A percentile compares a stretch with the other conserved stretches of the same genome.
phyloP scores from a whole-genome alignment of 768 basidiomycete species.

The Podaxis rugospora region DNA sequence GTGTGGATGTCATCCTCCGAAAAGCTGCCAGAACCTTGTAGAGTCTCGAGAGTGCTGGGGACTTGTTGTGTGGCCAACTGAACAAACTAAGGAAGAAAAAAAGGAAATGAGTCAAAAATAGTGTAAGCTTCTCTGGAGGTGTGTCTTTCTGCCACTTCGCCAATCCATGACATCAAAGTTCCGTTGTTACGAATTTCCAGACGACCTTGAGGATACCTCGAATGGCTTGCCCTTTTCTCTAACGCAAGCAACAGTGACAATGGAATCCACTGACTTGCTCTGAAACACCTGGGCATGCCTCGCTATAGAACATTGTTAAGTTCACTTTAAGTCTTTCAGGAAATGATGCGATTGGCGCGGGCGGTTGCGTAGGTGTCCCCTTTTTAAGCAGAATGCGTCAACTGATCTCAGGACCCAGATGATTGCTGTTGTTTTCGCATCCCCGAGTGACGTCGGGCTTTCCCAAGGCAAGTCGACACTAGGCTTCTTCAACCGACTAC shows the following conservation, averaged over 20 bases:
- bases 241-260: slow-evolving; percentile 44
- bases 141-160: too few species aligned
- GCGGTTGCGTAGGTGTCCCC: slow-evolving; percentile 40
- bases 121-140: too few species aligned
- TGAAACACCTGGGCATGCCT: slow-evolving; percentile 56
- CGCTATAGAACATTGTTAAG: slow-evolving; percentile 24
- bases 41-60: too few species aligned
- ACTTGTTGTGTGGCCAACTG: too few species aligned
- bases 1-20: too few species aligned
- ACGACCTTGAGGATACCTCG: too few species aligned
- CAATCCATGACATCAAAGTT: too few species aligned
- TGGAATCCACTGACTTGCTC: slow-evolving; percentile 55
- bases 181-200: too few species aligned
- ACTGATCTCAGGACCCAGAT: slow-evolving; percentile 27
- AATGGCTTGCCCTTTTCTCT: slow-evolving; percentile 41
- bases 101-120: too few species aligned
- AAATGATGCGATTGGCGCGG: slow-evolving; percentile 26
- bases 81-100: too few species aligned
- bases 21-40: too few species aligned
- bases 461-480: slow-evolving; percentile 39
- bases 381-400: neutral
- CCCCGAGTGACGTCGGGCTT: slow-evolving; percentile 59
- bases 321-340: neutral
- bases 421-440: slow-evolving; percentile 53
- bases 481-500: slow-evolving; percentile 50